Evolutionary conservation across 306 rosid species (phyloP).

Genomic region (Corylus heterophylla): DNA sequence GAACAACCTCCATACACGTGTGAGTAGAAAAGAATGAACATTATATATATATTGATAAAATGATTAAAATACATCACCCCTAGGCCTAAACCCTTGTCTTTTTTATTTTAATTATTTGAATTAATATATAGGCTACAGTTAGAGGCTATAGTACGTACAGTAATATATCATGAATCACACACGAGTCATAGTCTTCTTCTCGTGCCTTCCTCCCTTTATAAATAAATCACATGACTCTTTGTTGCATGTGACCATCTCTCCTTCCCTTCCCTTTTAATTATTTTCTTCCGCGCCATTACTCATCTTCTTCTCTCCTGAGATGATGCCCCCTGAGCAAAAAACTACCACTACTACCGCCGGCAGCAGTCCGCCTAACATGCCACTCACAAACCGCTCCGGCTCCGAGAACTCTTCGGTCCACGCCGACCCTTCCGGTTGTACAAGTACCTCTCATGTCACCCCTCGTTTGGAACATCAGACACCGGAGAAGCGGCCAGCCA

Average conservation of each 20-base stretch:
- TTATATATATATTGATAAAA: neutral
- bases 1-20: conserved; percentile 1
- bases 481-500: conserved; percentile 20
- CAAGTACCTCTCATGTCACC: conserved; percentile 4
- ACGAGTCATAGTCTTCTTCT: conserved; percentile 4
- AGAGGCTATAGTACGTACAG: too few relatives aligned
- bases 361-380: conserved; percentile 32
- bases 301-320: conserved; percentile 15
- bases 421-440: conserved; percentile 41
- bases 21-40: neutral
- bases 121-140: too few relatives aligned
- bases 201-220: conserved; percentile 36
- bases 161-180: neutral
- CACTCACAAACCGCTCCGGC: conserved; percentile 40
- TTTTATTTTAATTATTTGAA: too few relatives aligned
- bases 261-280: neutral
- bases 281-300: conserved; percentile 1
- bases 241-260: conserved; percentile 33
- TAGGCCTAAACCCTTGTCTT: too few relatives aligned
- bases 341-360: conserved; percentile 26
- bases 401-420: conserved; percentile 45
- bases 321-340: conserved; percentile 91
- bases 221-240: conserved; percentile 32
- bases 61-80: conserved; percentile 22
- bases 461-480: conserved; percentile 36